Base-by-base conservation (phyloP, 1,139 yeast species). In the Scheffersomyces insectosa region DNA sequence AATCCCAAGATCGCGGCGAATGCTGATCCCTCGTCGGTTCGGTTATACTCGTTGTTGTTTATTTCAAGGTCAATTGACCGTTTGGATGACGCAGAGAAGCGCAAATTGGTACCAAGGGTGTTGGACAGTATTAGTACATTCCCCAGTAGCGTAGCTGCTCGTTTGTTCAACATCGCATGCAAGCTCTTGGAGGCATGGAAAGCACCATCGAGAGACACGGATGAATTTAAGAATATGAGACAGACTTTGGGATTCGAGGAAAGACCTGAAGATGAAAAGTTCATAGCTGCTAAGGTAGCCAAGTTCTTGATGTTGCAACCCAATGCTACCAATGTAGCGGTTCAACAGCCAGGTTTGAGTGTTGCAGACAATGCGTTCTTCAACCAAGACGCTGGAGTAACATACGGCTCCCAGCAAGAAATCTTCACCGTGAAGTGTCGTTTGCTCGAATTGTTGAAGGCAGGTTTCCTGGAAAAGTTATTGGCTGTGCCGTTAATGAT, bases 31-130 rank as follows among this genome's bases (percentile, higher is more conserved):
- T 61, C 80, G 1, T 66, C 77, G 27, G 88, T 87, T 10, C 74
- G 82, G 48, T 63, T 86, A 10, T 87, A 86, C 61, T 80, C 88
- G 28, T 66, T 88, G 40, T 59, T 87, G 44, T 84, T 88, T 50
- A 70, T 84, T 0, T 76, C 89, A 1, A 80, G 80, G 58, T 91
- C 88, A 5, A 60, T 87, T 12, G 83, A 81, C 33, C 63, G 89
- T 42, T 54, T 82, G 40, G 38, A 55, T 4, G 48, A 45, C 0
- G 61, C 57, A 0, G 80, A 76, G 39, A 62, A 65, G 46, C 44
- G 47, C 1, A 53, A 50, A 1, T 56, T 85, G 38, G 57, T 85
- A 0, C 85, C 88, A 0, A 45, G 58, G 3, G 65, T 84, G 0
- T 56, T 83, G 13, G 62, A 67, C 3, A 77, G 75, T 0, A 78